Evolutionary conservation across 768 basidiomycete genomes (phyloP), one percentile per base, ranked within the genome.

Genomic region (Psilocybe tampanensis): DNA sequence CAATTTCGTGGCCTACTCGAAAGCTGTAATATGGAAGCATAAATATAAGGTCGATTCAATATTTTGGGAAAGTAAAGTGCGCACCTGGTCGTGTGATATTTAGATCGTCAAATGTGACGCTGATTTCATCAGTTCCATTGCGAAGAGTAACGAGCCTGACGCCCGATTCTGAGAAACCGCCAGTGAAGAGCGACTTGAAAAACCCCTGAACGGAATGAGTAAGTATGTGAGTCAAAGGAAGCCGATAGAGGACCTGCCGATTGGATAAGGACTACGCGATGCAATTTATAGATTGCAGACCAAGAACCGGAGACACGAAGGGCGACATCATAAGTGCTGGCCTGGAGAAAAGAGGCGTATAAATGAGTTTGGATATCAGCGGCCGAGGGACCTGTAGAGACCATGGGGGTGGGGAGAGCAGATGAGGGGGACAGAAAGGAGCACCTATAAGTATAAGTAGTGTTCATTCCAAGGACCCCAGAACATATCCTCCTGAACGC

Each of bases 1-100:
- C 13, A 33, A 9, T 48, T 22, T 22, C 15, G 50, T 50, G 52
- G 82, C 93, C 71, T 74, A 94, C 93, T 95, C 94, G 69, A 97
- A 96, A 12, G 94, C 94, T 90, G 65, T 39, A 13, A 36, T 21
- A 55, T 56, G 51, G 58, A 34, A 57, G 56, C 48, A n/a, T n/a
- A 59, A 44, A 56, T 54, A 45, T 65, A 65, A 47, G n/a, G 36
- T 52, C 36, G 17, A 18, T 36, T 53, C 49, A 41, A 9, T 6
- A 22, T 23, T 13, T 48, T 29, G 22, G 18, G 15, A 36, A 32
- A 9, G 19, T 47, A 49, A 18, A 18, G 15, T 41, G 76, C 86
- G 64, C 41, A 92, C 91, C 91, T 69, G 92, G 83, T 62, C 94
- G 80, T 8, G 93, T 93, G 67, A 96, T 95, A 66, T 95, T 96